Conservation (phyloP, 805 yeast species). For the Wickerhamiella brachini region DNA sequence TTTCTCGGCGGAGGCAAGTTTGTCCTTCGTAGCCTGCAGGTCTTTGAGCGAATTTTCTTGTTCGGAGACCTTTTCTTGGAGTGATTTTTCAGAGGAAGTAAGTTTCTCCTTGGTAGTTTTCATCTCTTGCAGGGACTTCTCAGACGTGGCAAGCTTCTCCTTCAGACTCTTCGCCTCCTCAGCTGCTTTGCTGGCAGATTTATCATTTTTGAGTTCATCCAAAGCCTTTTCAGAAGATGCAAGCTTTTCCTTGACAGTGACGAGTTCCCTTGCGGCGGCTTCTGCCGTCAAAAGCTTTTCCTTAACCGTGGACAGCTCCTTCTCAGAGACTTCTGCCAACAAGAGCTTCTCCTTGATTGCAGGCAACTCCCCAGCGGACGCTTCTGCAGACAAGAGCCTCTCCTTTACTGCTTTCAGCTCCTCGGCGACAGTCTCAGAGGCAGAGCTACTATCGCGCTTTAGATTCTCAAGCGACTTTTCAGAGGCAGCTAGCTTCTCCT, state of each 20-base stretch:
- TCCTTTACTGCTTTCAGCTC: not conserved
- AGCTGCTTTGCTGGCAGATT: not conserved
- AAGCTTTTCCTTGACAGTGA: slow-evolving; percentile 3
- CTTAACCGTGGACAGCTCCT: not conserved
- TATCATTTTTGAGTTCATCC: not conserved
- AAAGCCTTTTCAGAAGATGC: not conserved
- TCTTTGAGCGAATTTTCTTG: slow-evolving; percentile 1
- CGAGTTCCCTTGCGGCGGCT: slow-evolving; percentile 3
- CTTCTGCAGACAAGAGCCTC: not conserved
- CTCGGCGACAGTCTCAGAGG: not conserved
- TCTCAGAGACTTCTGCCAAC: not conserved
- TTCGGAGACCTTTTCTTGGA: not conserved
- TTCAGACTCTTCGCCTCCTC: slow-evolving; percentile 6
- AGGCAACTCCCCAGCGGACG: not conserved
- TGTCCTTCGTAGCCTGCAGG: not conserved
- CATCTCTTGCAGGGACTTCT: not conserved
- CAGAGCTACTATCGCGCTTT: not conserved
- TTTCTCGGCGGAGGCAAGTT: not conserved
- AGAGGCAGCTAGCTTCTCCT: not conserved
- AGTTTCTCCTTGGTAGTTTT: not conserved
- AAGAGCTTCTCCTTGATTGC: not conserved
- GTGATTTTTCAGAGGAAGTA: not conserved
- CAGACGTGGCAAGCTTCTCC: not conserved
- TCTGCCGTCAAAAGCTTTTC: too few relatives aligned
- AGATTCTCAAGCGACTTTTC: not conserved